These are phyloP conservation scores for Oryza meyeriana DNA, from an alignment of 176 grass and related monocot genomes.

Conservation along the genomic window DNA sequence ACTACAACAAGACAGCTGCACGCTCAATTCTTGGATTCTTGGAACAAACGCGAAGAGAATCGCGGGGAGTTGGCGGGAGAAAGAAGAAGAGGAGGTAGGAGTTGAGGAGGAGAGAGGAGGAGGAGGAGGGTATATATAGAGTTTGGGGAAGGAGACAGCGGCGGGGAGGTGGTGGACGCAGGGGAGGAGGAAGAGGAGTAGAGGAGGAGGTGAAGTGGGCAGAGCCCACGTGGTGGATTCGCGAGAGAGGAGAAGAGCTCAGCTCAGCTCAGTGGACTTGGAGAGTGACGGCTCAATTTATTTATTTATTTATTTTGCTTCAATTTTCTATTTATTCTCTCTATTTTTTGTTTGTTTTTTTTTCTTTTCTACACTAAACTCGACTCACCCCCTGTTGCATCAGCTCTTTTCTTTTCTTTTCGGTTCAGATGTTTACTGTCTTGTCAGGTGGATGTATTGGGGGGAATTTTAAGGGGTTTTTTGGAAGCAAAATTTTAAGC, in stretches of 20 bases:
- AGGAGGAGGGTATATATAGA: slow-evolving; percentile 45
- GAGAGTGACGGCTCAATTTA: neutral
- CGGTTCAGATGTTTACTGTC: too few species aligned
- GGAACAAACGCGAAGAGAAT: too few species aligned
- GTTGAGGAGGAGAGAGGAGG: neutral
- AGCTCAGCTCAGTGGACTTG: neutral
- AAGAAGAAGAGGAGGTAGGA: neutral
- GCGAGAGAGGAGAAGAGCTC: neutral
- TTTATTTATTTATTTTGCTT: neutral
- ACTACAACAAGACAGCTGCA: too few species aligned
- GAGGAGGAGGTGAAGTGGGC: neutral
- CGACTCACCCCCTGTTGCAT: too few species aligned
- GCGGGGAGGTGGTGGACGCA: neutral
- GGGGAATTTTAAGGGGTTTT: too few species aligned
- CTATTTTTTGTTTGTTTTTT: too few species aligned
- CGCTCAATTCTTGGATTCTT: neutral
- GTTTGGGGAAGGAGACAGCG: slow-evolving; percentile 28
- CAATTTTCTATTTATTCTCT: too few species aligned
- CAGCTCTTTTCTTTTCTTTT: too few species aligned
- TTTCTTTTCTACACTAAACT: too few species aligned
- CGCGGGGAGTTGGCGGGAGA: neutral
- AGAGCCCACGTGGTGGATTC: slow-evolving; percentile 44
- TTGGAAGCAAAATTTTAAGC: too few species aligned
- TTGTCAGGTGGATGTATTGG: too few species aligned
- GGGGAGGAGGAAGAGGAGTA: neutral